phyloP scores from a whole-genome alignment of 2,329 filamentous ascomycete species.

The Trichoderma asperellum region DNA sequence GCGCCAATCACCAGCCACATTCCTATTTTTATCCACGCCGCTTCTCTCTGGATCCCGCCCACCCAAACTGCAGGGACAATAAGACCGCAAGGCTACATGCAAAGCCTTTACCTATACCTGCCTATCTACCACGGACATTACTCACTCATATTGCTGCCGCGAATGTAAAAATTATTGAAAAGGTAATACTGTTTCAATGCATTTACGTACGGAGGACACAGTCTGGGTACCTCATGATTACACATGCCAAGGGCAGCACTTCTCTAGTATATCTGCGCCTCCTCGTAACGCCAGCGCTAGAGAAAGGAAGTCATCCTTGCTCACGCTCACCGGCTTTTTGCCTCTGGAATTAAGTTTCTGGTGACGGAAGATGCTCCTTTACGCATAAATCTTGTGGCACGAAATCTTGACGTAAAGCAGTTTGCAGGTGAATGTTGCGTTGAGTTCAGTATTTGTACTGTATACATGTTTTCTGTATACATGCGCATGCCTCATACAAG shows the following conservation, averaged over 20 bases:
- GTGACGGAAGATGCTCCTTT: not conserved
- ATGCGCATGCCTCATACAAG: not conserved
- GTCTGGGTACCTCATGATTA: not conserved
- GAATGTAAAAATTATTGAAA: not conserved
- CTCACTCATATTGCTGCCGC: not conserved
- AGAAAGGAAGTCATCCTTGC: not conserved
- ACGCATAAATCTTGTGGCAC: not conserved
- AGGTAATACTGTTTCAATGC: not conserved
- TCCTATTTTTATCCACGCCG: conserved; percentile 7
- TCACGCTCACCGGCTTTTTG: conserved; percentile 5
- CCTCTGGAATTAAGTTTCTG: not conserved
- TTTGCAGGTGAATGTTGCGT: not conserved
- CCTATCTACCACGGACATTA: too few relatives aligned
- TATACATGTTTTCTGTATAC: not conserved
- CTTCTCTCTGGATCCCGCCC: not conserved
- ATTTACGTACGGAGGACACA: not conserved
- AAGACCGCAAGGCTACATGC: not conserved
- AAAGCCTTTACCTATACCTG: not conserved
- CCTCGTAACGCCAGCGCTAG: conserved; percentile 7
- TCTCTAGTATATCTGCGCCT: not conserved
- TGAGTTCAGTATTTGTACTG: not conserved
- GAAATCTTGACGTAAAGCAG: conserved; percentile 18
- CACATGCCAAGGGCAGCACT: not conserved
- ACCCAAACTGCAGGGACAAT: not conserved
- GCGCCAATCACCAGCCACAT: not conserved